Conservation (phyloP, 805 yeast genomes). For the Wickerhamia fluorescens region DNA sequence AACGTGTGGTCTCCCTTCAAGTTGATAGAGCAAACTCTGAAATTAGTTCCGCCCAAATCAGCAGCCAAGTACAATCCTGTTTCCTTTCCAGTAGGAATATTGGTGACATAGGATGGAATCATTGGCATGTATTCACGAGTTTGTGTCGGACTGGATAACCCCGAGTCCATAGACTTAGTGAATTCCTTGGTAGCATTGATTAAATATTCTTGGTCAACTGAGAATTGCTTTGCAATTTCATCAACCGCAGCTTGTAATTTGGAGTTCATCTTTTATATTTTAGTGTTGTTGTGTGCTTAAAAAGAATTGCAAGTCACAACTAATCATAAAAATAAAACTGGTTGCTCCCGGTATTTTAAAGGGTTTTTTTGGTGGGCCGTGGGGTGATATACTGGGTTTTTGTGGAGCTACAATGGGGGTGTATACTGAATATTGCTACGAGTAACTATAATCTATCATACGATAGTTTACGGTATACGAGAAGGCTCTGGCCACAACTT, state of each 20-base stretch:
- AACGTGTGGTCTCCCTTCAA: conserved; percentile 77
- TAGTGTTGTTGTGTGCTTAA: background rate
- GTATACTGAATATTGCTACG: too few relatives aligned
- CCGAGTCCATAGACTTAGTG: conserved; percentile 53
- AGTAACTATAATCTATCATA: too few relatives aligned
- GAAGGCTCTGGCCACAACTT: too few relatives aligned
- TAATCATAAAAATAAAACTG: background rate
- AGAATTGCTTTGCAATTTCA: conserved; percentile 34
- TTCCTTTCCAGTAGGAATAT: conserved; percentile 80
- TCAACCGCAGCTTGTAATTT: conserved; percentile 19
- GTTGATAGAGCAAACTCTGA: conserved; percentile 84
- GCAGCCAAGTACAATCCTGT: conserved; percentile 81
- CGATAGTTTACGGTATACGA: too few relatives aligned
- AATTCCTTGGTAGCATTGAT: conserved; percentile 47
- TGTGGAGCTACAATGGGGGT: too few relatives aligned
- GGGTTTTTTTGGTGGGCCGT: too few relatives aligned
- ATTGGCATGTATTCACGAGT: conserved; percentile 55
- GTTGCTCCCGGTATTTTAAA: too few relatives aligned
- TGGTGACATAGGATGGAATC: conserved; percentile 90
- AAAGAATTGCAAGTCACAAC: background rate
- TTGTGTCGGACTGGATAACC: conserved; percentile 38
- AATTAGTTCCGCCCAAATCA: conserved; percentile 94
- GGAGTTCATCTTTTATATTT: conserved; percentile 11
- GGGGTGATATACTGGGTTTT: too few relatives aligned
- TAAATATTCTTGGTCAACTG: conserved; percentile 35